A percentile compares a stretch with the other conserved stretches of the same genome.
phyloP scores from a whole-genome alignment of 495 filamentous ascomycete species.

The Beverwykella pulmonaria region DNA sequence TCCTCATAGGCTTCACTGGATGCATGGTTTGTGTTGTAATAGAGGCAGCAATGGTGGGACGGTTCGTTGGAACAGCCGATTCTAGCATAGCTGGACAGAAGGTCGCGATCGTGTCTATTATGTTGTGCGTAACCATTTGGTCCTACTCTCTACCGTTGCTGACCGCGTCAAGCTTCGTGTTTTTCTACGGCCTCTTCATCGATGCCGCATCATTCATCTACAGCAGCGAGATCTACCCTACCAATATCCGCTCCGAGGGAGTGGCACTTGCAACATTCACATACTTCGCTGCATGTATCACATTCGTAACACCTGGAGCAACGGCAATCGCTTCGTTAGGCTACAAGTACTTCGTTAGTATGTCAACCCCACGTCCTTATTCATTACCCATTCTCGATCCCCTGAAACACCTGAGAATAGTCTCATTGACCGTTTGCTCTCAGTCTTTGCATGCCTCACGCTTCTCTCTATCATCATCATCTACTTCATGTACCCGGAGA shows the following conservation, averaged over 20 bases:
- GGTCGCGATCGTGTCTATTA: constrained; percentile 39
- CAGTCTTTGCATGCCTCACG: constrained; percentile 37
- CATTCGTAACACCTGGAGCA: constrained; percentile 37
- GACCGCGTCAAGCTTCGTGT: constrained; percentile 13
- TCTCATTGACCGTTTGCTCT: neutral
- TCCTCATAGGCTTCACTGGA: constrained; percentile 38
- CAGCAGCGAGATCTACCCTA: constrained; percentile 40
- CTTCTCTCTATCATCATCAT: constrained; percentile 36
- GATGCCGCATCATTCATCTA: constrained; percentile 44
- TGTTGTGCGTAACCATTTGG: constrained; percentile 28
- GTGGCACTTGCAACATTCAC: constrained; percentile 36
- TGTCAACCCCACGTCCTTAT: neutral
- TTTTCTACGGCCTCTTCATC: constrained; percentile 37
- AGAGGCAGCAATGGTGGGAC: constrained; percentile 40
- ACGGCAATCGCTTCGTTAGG: constrained; percentile 35
- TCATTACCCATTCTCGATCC: neutral
- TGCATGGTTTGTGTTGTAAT: constrained; percentile 35
- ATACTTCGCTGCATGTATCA: constrained; percentile 39
- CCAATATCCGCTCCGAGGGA: constrained; percentile 38
- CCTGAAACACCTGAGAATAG: neutral
- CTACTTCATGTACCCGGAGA: constrained; percentile 40
- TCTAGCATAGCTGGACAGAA: constrained; percentile 35
- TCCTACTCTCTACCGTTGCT: neutral
- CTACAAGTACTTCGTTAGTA: constrained; percentile 37
- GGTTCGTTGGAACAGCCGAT: constrained; percentile 19